Conservation (phyloP, 1,139 yeast species). For the Debaryomycetaceae sp. region DNA sequence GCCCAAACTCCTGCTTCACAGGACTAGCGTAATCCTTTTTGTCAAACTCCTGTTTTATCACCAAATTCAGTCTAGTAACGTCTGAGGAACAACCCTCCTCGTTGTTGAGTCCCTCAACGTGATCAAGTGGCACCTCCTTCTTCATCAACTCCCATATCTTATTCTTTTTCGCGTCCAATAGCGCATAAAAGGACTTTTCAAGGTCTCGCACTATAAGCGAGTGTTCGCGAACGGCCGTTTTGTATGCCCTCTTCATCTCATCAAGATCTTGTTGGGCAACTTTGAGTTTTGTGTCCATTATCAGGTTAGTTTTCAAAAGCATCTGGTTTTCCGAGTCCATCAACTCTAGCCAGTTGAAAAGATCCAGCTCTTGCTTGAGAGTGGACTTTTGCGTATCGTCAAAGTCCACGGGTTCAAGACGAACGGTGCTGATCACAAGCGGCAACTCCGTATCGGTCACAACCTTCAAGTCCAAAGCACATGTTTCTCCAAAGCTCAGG, state of each 20-base stretch:
- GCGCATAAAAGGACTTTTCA: slow-evolving; percentile 25
- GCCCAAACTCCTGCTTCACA: too few species aligned
- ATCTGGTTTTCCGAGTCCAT: too few species aligned
- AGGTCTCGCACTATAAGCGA: slow-evolving; percentile 19
- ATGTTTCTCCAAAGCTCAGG: too few species aligned
- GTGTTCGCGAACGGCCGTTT: slow-evolving; percentile 14
- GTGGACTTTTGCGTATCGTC: slow-evolving; percentile 4
- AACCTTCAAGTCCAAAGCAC: too few species aligned
- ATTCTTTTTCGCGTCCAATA: slow-evolving; percentile 26
- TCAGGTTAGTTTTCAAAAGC: too few species aligned
- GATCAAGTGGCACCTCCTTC: slow-evolving; percentile 3
- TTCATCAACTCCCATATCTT: slow-evolving; percentile 22
- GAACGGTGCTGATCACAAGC: slow-evolving; percentile 15
- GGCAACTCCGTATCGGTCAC: slow-evolving; percentile 15
- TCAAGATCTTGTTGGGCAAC: slow-evolving; percentile 3
- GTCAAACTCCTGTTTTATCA: too few species aligned
- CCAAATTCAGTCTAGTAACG: too few species aligned
- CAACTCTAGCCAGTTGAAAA: slow-evolving; percentile 24
- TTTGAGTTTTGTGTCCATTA: slow-evolving; percentile 9
- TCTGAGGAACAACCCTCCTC: too few species aligned
- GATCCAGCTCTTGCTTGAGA: too few species aligned
- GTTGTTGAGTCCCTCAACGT: slow-evolving; percentile 14
- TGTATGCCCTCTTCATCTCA: slow-evolving; percentile 3
- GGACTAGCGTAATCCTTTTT: too few species aligned
- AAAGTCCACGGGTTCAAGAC: slow-evolving; percentile 9